Conservation (phyloP, 2,329 filamentous ascomycete species). For the Cryphonectria japonica region DNA sequence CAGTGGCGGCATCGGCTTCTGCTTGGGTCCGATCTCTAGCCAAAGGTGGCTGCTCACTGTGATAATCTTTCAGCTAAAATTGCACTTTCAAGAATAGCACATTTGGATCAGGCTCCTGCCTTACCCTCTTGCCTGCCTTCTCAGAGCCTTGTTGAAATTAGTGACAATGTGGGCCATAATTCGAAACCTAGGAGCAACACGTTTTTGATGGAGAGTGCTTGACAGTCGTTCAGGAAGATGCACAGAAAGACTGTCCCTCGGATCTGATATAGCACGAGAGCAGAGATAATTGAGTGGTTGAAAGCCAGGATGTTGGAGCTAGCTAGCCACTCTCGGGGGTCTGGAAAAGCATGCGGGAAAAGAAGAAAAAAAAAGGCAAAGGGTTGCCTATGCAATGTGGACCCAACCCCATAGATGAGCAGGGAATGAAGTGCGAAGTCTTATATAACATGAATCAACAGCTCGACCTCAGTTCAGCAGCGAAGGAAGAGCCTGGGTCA, state of each 20-base stretch:
- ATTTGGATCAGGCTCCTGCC: not conserved
- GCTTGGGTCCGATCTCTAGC: not conserved
- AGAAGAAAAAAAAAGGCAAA: no score
- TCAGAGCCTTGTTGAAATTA: conserved; percentile 5
- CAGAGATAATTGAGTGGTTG: no score
- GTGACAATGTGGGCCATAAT: conserved; percentile 8
- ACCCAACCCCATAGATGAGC: no score
- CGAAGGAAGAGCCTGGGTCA: no score
- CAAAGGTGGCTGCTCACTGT: not conserved
- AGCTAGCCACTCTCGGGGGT: no score
- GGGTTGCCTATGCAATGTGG: no score
- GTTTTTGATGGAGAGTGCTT: not conserved
- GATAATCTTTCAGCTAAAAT: not conserved
- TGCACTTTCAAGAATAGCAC: not conserved
- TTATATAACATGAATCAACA: no score
- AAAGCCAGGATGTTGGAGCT: no score
- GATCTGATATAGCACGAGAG: no score
- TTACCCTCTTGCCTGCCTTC: not conserved
- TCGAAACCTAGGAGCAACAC: not conserved
- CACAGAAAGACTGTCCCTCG: not conserved
- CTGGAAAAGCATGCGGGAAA: no score
- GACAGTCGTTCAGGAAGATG: not conserved
- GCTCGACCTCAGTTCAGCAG: no score
- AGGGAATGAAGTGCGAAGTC: no score
- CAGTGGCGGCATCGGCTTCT: not conserved